These are phyloP conservation scores for Ophryocystis elektroscirrha DNA, from an alignment of 169 alveolate genomes.

Conservation along the genomic window DNA sequence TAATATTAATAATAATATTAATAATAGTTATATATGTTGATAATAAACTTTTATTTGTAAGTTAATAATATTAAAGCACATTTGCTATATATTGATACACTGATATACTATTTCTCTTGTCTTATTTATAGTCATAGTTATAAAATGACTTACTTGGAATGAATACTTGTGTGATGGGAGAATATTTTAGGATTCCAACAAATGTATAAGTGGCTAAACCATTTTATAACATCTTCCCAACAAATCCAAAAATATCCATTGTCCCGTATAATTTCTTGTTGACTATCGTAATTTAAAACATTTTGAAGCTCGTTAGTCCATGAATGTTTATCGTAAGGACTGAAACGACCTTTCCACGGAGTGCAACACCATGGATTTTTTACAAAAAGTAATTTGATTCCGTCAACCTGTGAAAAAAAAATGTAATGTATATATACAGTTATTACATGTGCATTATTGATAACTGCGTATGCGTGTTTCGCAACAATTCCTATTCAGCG, in stretches of 20 bases:
- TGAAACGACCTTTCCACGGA: constrained; percentile 54
- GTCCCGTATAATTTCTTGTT: constrained; percentile 16
- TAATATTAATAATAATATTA: neutral
- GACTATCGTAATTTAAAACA: constrained; percentile 15
- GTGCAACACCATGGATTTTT: constrained; percentile 77
- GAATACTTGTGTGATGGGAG: constrained; percentile 30
- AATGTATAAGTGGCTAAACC: constrained; percentile 60
- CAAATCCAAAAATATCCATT: constrained; percentile 61
- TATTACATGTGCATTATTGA: constrained; percentile 33
- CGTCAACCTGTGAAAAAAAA: constrained; percentile 34
- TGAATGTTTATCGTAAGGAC: constrained; percentile 30
- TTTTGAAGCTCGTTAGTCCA: constrained; percentile 30
- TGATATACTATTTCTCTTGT: too few relatives aligned
- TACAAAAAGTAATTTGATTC: constrained; percentile 38
- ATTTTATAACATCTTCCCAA: constrained; percentile 48
- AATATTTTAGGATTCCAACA: constrained; percentile 48
- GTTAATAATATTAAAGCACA: neutral
- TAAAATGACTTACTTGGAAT: constrained; percentile 24
- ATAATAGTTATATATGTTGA: neutral
- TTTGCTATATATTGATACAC: neutral
- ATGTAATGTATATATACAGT: too few relatives aligned
- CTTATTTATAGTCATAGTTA: too few relatives aligned
- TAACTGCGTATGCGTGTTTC: constrained; percentile 54
- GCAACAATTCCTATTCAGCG: constrained; percentile 42
- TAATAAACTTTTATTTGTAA: neutral